Conservation (phyloP, 2,329 filamentous ascomycete genomes). For the Hypomyces rosellus region DNA sequence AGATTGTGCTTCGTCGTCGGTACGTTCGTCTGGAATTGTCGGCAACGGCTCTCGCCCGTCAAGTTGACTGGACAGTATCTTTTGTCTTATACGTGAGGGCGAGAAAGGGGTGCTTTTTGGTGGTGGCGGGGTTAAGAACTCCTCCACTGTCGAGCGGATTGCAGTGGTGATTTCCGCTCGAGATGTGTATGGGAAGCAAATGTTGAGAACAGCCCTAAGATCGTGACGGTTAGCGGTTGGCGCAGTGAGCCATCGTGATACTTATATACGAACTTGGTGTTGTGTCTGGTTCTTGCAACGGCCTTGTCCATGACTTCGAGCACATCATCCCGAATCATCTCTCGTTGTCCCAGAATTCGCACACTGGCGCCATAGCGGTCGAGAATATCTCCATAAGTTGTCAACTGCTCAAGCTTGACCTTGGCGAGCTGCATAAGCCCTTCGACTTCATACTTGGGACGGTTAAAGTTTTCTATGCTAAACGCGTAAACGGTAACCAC, state of each 20-base stretch:
- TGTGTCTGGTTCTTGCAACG: conserved; percentile 78
- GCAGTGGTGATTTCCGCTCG: conserved; percentile 91
- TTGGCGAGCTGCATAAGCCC: conserved; percentile 97
- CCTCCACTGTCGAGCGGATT: conserved; percentile 78
- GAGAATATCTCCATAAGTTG: conserved; percentile 86
- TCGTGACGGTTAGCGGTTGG: conserved; percentile 11
- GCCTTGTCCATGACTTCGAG: conserved; percentile 82
- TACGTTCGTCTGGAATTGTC: conserved; percentile 44
- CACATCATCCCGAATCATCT: conserved; percentile 80
- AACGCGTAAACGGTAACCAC: conserved; percentile 98
- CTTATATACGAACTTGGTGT: conserved; percentile 58
- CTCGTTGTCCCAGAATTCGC: conserved; percentile 75
- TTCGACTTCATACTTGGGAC: conserved; percentile 92
- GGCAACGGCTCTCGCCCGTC: conserved; percentile 41
- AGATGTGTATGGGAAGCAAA: conserved; percentile 97
- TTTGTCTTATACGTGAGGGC: conserved; percentile 78
- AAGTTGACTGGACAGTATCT: conserved; percentile 65
- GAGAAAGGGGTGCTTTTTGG: conserved; percentile 70
- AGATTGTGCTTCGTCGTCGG: conserved; percentile 25
- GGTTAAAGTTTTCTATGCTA: conserved; percentile 98
- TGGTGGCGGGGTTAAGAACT: conserved; percentile 70
- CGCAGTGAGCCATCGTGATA: background rate
- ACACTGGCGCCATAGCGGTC: conserved; percentile 88
- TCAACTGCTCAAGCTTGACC: conserved; percentile 84
- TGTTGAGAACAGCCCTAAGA: conserved; percentile 62